Conservation (phyloP, 768 basidiomycete species). For the Lentinula lateritia region DNA sequence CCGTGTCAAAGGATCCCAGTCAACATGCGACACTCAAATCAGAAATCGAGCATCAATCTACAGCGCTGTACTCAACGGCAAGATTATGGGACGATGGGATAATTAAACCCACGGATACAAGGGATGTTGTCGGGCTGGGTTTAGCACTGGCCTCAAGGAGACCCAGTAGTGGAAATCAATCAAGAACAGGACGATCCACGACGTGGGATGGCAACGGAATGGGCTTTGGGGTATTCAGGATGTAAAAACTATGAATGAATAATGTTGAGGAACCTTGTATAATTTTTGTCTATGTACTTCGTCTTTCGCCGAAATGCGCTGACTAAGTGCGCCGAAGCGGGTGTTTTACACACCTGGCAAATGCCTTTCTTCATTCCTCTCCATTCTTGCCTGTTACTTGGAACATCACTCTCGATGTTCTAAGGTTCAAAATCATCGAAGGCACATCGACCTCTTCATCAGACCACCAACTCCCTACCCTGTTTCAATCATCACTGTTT, state of each 20-base stretch:
- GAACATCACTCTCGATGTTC: not conserved
- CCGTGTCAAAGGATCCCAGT: slow-evolving; percentile 54
- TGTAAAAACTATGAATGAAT: slow-evolving; percentile 37
- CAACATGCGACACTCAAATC: slow-evolving; percentile 70
- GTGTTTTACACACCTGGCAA: too few relatives aligned
- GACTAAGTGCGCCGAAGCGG: not conserved
- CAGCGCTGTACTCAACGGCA: slow-evolving; percentile 83
- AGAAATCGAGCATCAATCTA: slow-evolving; percentile 87
- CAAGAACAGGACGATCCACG: slow-evolving; percentile 15
- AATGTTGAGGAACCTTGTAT: not conserved
- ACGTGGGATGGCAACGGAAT: slow-evolving; percentile 69
- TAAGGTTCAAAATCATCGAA: not conserved
- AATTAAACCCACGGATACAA: slow-evolving; percentile 83
- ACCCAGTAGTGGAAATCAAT: slow-evolving; percentile 1
- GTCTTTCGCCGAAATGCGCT: not conserved
- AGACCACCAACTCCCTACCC: not conserved
- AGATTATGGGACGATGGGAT: slow-evolving; percentile 95
- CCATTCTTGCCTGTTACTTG: not conserved
- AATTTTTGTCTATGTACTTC: not conserved
- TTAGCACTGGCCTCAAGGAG: slow-evolving; percentile 67
- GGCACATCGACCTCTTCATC: not conserved
- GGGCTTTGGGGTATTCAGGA: slow-evolving; percentile 89
- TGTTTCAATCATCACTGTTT: not conserved
- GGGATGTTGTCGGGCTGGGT: slow-evolving; percentile 84
- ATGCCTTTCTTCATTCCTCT: too few relatives aligned